Conservation (phyloP, 1,284 basidiomycete species). For the Agaricales sp. region DNA sequence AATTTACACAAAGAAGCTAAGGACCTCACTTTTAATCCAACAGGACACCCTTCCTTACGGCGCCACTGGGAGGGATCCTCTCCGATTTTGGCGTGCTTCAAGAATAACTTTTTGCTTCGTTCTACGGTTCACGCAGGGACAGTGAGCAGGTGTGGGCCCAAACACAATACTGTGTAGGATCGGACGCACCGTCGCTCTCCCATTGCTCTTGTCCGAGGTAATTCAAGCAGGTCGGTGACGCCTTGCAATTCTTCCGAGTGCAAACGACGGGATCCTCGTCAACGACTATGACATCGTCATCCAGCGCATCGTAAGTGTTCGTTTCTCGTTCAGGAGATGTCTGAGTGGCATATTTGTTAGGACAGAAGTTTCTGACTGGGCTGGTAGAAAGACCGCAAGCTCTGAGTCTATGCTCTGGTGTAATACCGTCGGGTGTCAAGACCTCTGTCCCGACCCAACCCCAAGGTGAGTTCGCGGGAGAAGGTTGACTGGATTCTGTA, state of each 20-base stretch:
- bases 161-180: slow-evolving; percentile 9
- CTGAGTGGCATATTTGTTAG: background rate
- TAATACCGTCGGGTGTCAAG: background rate
- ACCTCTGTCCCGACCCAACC: background rate
- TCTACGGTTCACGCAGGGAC: slow-evolving; percentile 26
- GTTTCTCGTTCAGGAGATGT: background rate
- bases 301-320: slow-evolving; percentile 14
- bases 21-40: slow-evolving; percentile 62
- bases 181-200: slow-evolving; percentile 48
- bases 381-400: background rate
- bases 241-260: slow-evolving; percentile 52
- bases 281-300: slow-evolving; percentile 56
- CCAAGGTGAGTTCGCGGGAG: background rate
- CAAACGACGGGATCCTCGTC: slow-evolving; percentile 38
- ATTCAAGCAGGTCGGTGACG: slow-evolving; percentile 77
- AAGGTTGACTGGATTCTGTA: background rate
- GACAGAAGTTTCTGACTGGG: background rate
- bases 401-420: background rate
- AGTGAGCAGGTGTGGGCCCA: slow-evolving; percentile 1
- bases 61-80: slow-evolving; percentile 39
- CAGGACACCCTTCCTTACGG: slow-evolving; percentile 49
- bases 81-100: slow-evolving; percentile 42
- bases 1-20: slow-evolving; percentile 1
- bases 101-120: slow-evolving; percentile 37
- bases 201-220: slow-evolving; percentile 74